Evolutionary conservation across 2,329 filamentous ascomycete species (phyloP).

Genomic region (Colletotrichum nymphaeae): DNA sequence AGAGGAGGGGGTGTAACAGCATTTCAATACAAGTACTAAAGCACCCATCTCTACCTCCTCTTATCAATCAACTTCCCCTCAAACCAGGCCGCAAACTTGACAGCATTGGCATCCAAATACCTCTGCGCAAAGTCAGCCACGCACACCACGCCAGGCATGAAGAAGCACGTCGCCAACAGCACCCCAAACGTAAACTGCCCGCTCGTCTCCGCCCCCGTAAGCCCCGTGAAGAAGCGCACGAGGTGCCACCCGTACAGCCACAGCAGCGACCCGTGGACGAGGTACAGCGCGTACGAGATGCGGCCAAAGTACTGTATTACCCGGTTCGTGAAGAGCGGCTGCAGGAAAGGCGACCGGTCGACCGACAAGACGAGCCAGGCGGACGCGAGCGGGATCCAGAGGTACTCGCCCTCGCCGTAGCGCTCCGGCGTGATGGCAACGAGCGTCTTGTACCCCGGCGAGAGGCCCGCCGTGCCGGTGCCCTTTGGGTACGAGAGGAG

Average conservation of each 20-base stretch:
- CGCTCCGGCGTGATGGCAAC: neutral
- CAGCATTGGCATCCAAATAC: constrained; percentile 16
- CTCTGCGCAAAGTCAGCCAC: constrained; percentile 24
- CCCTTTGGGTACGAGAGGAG: constrained; percentile 13
- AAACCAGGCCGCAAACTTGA: constrained; percentile 19
- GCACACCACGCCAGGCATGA: constrained; percentile 6
- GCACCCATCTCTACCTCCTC: neutral
- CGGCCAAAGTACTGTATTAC: constrained; percentile 72
- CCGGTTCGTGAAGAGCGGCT: constrained; percentile 66
- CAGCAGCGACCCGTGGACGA: constrained; percentile 73
- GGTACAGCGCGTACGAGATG: constrained; percentile 72
- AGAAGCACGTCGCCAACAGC: constrained; percentile 4
- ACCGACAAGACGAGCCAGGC: constrained; percentile 12
- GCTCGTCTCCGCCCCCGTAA: constrained; percentile 3
- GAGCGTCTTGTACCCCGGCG: constrained; percentile 18
- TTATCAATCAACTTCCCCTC: constrained; percentile 13
- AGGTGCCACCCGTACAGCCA: constrained; percentile 59
- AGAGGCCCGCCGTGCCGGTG: neutral
- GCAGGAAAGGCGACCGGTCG: constrained; percentile 55
- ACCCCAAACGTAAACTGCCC: neutral
- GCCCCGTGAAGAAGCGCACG: neutral
- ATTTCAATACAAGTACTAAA: neutral
- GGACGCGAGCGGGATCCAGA: constrained; percentile 22
- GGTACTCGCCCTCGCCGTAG: neutral
- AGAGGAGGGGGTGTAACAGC: neutral